phyloP scores from a whole-genome alignment of 768 basidiomycete genomes.

The Lactarius akahatsu region DNA sequence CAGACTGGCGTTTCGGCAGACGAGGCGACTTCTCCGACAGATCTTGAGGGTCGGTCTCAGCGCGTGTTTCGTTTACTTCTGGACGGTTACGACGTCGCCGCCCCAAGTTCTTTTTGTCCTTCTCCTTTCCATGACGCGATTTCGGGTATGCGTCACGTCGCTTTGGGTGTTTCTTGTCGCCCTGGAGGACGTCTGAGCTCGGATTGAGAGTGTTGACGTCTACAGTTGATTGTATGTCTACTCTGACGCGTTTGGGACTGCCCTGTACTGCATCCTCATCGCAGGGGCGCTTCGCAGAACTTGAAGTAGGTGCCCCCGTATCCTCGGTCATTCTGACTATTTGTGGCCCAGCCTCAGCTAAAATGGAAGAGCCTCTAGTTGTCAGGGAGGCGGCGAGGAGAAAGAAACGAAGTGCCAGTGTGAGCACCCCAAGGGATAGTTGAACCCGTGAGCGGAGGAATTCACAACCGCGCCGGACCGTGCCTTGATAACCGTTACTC shows the following conservation, averaged over 20 bases:
- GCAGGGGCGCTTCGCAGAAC: constrained; percentile 14
- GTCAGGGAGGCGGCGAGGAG: neutral
- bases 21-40: constrained; percentile 47
- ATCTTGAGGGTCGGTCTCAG: constrained; percentile 6
- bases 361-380: neutral
- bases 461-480: neutral
- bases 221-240: constrained; percentile 7
- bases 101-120: constrained; percentile 39
- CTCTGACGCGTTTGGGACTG: constrained; percentile 27
- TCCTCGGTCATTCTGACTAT: constrained; percentile 4
- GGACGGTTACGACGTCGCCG: constrained; percentile 42
- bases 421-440: neutral
- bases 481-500: neutral
- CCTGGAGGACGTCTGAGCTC: constrained; percentile 1
- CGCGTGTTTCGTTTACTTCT: constrained; percentile 35
- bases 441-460: neutral
- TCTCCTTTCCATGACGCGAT: constrained; percentile 39
- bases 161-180: constrained; percentile 20
- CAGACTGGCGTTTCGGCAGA: constrained; percentile 81
- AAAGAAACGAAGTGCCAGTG: neutral
- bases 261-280: constrained; percentile 7
- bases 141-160: constrained; percentile 36
- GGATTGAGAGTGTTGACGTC: constrained; percentile 7
- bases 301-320: neutral
- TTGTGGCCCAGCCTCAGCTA: neutral